Percentiles rank a stretch among this genome's conserved stretches.
phyloP scores from a whole-genome alignment of 2,329 filamentous ascomycete species.

The Didymella glomerata region DNA sequence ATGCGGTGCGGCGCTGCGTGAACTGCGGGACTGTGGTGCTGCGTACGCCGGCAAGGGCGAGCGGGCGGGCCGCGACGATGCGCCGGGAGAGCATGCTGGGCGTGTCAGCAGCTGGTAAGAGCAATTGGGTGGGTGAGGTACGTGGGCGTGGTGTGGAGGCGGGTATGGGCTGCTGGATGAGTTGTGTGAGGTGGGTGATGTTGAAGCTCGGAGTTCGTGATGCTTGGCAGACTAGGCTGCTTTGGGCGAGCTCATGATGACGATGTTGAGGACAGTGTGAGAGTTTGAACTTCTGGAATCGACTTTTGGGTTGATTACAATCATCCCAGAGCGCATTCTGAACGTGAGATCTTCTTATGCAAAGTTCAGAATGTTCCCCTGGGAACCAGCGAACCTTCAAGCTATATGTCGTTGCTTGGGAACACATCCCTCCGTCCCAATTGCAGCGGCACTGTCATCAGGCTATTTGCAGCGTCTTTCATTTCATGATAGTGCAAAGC shows the following conservation, averaged over 20 bases:
- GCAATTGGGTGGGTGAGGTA: conserved; percentile 32
- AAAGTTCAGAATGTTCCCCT: too few relatives aligned
- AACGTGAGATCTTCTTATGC: too few relatives aligned
- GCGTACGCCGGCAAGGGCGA: conserved; percentile 48
- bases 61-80: conserved; percentile 54
- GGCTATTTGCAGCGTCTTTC: too few relatives aligned
- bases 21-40: conserved; percentile 43
- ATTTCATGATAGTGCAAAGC: background rate
- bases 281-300: too few relatives aligned
- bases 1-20: conserved; percentile 50
- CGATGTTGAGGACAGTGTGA: background rate
- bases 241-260: background rate
- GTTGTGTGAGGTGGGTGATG: conserved; percentile 1
- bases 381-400: too few relatives aligned
- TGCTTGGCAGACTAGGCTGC: conserved; percentile 25
- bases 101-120: conserved; percentile 51
- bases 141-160: conserved; percentile 34
- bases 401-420: too few relatives aligned
- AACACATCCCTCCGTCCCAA: too few relatives aligned
- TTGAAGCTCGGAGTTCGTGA: conserved; percentile 39
- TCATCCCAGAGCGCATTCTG: too few relatives aligned
- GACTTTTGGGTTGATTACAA: too few relatives aligned
- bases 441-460: too few relatives aligned
- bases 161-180: background rate
- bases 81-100: conserved; percentile 55